Evolutionary conservation across 2,329 filamentous ascomycete genomes (phyloP), one percentile per base, ranked within the genome.

Genomic region (Botryotinia convoluta): DNA sequence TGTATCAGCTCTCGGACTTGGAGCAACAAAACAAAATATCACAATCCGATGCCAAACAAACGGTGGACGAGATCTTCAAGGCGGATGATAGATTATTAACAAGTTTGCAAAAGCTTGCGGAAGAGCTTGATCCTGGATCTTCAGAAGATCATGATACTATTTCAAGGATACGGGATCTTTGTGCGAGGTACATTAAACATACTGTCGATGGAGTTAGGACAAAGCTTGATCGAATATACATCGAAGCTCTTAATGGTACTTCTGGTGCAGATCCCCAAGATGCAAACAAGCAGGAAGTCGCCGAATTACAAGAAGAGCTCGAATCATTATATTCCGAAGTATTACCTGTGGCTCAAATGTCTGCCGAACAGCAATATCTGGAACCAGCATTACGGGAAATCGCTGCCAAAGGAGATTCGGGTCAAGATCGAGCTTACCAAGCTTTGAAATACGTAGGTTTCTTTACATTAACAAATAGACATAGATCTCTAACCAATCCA

Each of bases 251-350:
- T 0, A 79, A 81, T 57, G 74, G 77, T 4, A 76, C 76, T n/a
- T 65, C 57, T 37, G 37, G 39, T 51, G 32, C 54, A 26, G 73
- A 72, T 44, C 45, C 51, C 44, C 71, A 74, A 48, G 71, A 75
- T 10, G 70, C 59, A n/a, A 72, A 78, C 20, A 67, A 54, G 14
- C 75, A 76, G 71, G 86, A 88, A 67, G 84, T 86, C 16, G 83
- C 82, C 22, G 84, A 86, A 5, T 79, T 92, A 3, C 87, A 90
- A 77, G 86, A 87, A 45, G 91, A 93, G 78, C 84, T 93, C 0
- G 90, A 92, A 76, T 92, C 90, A 7, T 83, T 93, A 4, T 91
- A 92, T 77, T 84, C 89, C 0, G 92, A 93, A 79, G 90, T 93
- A 59, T 83, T 91, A 0, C 88, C 91, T 0, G 89, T 93, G 2